Evolutionary conservation across 2,329 filamentous ascomycete genomes (phyloP), one percentile per base, ranked within the genome.

Genomic region (Chaetomiaceae sp.): DNA sequence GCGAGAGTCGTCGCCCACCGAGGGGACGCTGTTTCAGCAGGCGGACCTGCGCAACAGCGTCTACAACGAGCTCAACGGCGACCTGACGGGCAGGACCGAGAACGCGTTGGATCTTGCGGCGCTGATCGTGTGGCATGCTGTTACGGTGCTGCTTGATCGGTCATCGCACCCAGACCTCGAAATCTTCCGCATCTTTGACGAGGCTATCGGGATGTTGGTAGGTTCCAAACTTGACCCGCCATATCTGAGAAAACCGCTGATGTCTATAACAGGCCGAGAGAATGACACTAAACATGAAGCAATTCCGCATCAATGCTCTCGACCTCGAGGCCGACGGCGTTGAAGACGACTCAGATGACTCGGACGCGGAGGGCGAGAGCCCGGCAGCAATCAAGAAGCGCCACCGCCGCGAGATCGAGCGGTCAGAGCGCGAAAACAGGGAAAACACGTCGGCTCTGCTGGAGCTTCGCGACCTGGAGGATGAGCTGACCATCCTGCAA

Each of bases 61-160:
- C 23, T 85, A 85, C 61, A 83, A 84, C 58, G 83, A 85, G 58
- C 69, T 85, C 11, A 86, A 85, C 47, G 82, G 83, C 0, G 83
- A 86, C 59, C 71, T 83, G 17, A 83, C 82, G 0, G 76, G 80
- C 1, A 75, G 80, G 7, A 85, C 82, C 47, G 80, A 84, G 47
- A 85, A 81, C 29, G 77, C 81, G 0, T 66, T 83, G 1, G 83
- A 86, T 49, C 74, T 86, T 4, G 83, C 82, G 2, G 82, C 81
- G 0, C 71, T 85, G n/a, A 74, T 83, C 1, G 78, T 80, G 1
- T 68, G 83, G 3, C 82, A 85, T 57, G 81, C 83, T 1, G 76
- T 84, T 3, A 85, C 78, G 1, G 81, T 85, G 0, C 70, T 86
- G 1, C 70, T 86, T 0, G 82, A 85, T 23, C 71, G 78, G 23